Evolutionary conservation across 257 asterid species (phyloP), one percentile per base, ranked within the genome.

Genomic region (Gentiana straminea): DNA sequence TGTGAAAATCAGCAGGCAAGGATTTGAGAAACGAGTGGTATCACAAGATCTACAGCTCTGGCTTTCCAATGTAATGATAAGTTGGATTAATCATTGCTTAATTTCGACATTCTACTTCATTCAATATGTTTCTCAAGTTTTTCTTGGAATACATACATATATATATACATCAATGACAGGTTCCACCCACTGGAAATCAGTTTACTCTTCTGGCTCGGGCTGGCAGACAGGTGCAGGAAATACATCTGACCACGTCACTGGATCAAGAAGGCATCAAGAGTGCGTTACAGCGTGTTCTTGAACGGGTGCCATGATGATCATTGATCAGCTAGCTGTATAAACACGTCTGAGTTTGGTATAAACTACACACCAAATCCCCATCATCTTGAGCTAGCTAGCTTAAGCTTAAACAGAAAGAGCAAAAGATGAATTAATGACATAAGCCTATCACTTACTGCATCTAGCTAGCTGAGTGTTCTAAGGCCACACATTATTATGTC

Each of bases 221-320:
- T 39, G 98, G 98, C 44, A 81, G 98, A 74, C 81, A 89, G 95
- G 97, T 91, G 50, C 98, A 91, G 76, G 98, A 91, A 75, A 84
- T 91, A 69, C 95, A 79, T 65, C 75, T 91, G 46, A 77, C 74
- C n/a, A 91, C 95, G 1, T 81, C 95, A 3, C 98, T 91, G n/a
- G 79, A 78, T 75, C 98, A 87, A 79, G 93, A 79, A 15, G 98
- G 95, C 59, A 87, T 91, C 49, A 91, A 91, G 60, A 57, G 55
- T 72, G 95, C 95, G 35, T 32, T 91, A 66, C 96, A 84, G 77
- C 85, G 75, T 7, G 97, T 84, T 41, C 64, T 91, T 39, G 96
- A 91, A 63, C 93, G 95, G 8, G 89, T 91, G 34, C 97, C 95
- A 5, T 91, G 61, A 55, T 24, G 24, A 24, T 24, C 24, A 24